Percentiles rank a stretch among this genome's conserved stretches.
Evolutionary conservation across 129 eudicot species (phyloP).

Genomic region (Centella asiatica): DNA sequence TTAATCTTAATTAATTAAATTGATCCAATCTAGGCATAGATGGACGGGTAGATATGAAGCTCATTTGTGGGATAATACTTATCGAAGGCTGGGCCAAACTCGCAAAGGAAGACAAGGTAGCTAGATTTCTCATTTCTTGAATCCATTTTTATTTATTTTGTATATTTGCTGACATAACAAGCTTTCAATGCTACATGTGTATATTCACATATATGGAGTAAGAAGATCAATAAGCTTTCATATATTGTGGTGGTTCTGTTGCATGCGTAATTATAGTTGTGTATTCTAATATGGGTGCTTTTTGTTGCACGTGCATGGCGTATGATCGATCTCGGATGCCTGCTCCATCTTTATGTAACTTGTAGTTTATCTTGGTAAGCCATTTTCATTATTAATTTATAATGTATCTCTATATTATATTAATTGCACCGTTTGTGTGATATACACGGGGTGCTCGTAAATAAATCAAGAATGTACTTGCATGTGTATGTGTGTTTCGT

Average conservation of each 20-base stretch:
- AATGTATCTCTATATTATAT: background rate
- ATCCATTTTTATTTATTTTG: background rate
- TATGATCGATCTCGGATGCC: constrained; percentile 23
- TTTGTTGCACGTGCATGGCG: constrained; percentile 32
- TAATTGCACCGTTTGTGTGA: no score
- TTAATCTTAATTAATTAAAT: background rate
- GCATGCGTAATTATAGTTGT: background rate
- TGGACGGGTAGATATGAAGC: constrained; percentile 98
- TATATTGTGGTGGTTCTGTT: no score
- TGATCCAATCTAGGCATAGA: constrained; percentile 60
- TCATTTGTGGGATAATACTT: constrained; percentile 88
- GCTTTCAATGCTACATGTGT: no score
- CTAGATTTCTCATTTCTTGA: background rate
- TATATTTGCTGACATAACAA: no score
- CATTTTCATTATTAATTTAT: background rate
- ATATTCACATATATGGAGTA: no score
- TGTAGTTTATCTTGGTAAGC: constrained; percentile 88
- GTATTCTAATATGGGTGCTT: constrained; percentile 13
- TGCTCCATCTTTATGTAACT: constrained; percentile 8
- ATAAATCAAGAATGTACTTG: no score
- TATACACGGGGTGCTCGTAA: no score
- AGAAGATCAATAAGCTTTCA: no score
- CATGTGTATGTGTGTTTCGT: constrained; percentile 11
- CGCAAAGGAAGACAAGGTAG: constrained; percentile 96
- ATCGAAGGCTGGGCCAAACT: constrained; percentile 91